Conservation (phyloP, 2,329 filamentous ascomycete species). For the Triangularia verruculosa region DNA sequence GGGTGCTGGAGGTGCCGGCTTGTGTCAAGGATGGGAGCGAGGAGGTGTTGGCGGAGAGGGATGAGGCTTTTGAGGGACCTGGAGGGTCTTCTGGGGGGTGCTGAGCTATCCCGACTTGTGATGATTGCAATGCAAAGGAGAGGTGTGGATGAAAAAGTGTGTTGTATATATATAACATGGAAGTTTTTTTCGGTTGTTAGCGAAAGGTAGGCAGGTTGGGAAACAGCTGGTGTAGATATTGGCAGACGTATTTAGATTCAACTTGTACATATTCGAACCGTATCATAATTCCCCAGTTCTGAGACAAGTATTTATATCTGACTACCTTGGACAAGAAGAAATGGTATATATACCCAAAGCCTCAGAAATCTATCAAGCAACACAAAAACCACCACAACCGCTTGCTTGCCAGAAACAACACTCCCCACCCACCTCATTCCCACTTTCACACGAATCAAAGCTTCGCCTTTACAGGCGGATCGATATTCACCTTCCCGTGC, state of each 20-base stretch:
- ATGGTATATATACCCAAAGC: neutral
- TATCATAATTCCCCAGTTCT: neutral
- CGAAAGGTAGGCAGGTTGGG: neutral
- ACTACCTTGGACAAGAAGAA: no score
- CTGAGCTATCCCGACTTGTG: neutral
- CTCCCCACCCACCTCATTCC: neutral
- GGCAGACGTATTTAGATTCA: neutral
- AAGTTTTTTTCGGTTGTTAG: neutral
- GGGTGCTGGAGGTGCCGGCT: constrained; percentile 39
- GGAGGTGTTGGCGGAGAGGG: constrained; percentile 28
- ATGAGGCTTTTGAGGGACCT: constrained; percentile 40
- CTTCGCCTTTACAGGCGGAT: constrained; percentile 34
- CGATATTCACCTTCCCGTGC: constrained; percentile 63
- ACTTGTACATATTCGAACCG: neutral
- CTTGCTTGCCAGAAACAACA: neutral
- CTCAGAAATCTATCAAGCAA: no score
- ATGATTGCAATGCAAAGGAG: neutral
- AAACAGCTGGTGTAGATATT: neutral
- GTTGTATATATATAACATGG: neutral
- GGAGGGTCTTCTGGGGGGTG: constrained; percentile 31
- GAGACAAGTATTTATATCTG: neutral
- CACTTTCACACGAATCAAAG: neutral
- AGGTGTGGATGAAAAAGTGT: neutral
- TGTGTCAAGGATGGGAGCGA: constrained; percentile 32
- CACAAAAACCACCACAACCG: neutral